Evolutionary conservation across 352 stramenopile species (phyloP), one percentile per base, ranked within the genome.

Genomic region (Globisporangium spinosum): DNA sequence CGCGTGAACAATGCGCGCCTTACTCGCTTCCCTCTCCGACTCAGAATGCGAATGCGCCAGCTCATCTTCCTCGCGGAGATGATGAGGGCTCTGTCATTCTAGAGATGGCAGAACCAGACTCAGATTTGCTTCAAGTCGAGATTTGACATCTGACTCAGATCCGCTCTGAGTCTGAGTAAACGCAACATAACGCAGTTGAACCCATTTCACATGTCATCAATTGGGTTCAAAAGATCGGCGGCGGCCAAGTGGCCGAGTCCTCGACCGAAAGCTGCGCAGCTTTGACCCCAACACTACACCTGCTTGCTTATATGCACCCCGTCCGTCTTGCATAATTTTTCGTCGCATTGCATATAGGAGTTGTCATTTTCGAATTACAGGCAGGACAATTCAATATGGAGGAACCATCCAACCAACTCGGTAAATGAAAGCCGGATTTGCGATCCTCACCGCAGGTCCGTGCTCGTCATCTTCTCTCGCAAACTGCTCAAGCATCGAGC

Each of bases 401-500:
- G 38, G 38, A n/a, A 7, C 15, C 15, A n/a, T n/a, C 40, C 15
- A 49, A 49, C 15, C 40, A 45, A 45, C 38, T 45, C 38, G 13
- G 38, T 15, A 45, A 15, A 45, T 49, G 15, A n/a, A 22, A 22
- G 17, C 17, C 43, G 20, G 7, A 3, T 8, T n/a, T 10, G 6
- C 20, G 12, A 32, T n/a, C 20, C 32, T 71, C 53, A 92, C 56
- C 82, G 79, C 51, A 92, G 74, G 62, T 92, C 82, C 12, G 65
- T 70, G 25, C 67, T 80, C 40, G 65, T 67, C 60, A 92, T 78
- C 51, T 85, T 88, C 17, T 75, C 67, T 57, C 80, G 72, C 38
- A 90, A 55, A 49, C 83, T 90, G 13, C 66, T 73, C 60, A 90
- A 64, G 58, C 84, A 90, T 65, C 85, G 71, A 55, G 77, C 62